Evolutionary conservation across 2,329 filamentous ascomycete species (phyloP), one percentile per base, ranked within the genome.

Genomic region (Escovopsis sp.): DNA sequence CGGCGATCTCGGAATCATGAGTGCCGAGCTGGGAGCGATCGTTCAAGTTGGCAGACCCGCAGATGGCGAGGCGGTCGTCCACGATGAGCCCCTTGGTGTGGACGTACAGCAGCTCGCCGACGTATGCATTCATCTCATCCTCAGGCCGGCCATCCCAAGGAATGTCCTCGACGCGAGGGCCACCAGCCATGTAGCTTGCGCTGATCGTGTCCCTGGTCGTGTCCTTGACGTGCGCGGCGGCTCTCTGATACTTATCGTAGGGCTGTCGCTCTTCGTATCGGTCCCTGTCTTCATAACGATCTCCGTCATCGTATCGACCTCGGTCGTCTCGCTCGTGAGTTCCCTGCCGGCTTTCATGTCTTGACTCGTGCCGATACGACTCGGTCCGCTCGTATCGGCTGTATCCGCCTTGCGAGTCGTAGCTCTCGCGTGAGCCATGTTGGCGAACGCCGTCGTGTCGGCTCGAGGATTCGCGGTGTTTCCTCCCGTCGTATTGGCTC

Each of bases 1-100:
- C 80, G n/a, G 85, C 84, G 37, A 94, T 84, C 53, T 94, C 86
- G 1, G 77, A 84, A 58, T 93, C 86, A 56, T 90, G 85, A 39
- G 73, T 69, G 26, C 84, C 85, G 4, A 92, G 70, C 60, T 94
- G 82, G 3, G 79, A 87, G 39, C 68, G 63, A 47, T 72, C 66
- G 50, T 75, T 72, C 38, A 72, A 56, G 48, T 69, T 70, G 43
- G 65, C 67, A 11, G 58, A 84, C 42, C 86, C 85, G 52, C 81
- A 87, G 44, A 93, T 87, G 38, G 85, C 81, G 34, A 81, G 67
- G 7, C 72, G 68, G 53, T 93, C 86, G 50, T 93, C 85, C 31
- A 79, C 83, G 40, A 93, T 90, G 39, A 84, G 66, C 15, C 83
- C 60, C 53, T 84, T 83, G 50, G 67, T 72, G 58, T 75, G 71